These are phyloP conservation scores for Peniophora sp. DNA, from an alignment of 1,284 basidiomycete species.

Conservation along the genomic window DNA sequence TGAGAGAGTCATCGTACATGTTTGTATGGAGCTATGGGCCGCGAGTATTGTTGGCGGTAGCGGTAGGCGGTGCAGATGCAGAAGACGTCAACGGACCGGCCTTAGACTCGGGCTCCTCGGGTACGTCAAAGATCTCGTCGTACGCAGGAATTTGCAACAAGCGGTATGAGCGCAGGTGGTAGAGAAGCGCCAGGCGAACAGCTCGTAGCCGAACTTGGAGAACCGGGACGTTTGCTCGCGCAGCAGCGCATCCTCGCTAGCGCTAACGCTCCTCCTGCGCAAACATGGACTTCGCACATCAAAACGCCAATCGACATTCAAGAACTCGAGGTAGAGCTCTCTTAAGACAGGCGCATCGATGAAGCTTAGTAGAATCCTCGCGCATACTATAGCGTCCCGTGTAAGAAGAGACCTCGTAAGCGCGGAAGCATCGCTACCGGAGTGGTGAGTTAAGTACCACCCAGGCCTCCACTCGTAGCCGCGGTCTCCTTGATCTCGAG, in stretches of 20 bases:
- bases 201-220: background rate
- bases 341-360: slow-evolving; percentile 48
- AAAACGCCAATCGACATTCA: slow-evolving; percentile 55
- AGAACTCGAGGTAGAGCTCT: slow-evolving; percentile 52
- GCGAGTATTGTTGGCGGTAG: slow-evolving; percentile 14
- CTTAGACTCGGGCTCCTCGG: too few relatives aligned
- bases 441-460: slow-evolving; percentile 27
- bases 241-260: background rate
- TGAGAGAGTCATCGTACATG: too few relatives aligned
- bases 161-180: background rate
- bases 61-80: background rate
- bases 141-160: background rate
- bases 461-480: slow-evolving; percentile 4
- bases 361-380: slow-evolving; percentile 54
- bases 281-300: slow-evolving; percentile 13
- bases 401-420: slow-evolving; percentile 46
- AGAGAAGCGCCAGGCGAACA: background rate
- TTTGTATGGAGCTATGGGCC: slow-evolving; percentile 35
- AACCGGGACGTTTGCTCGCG: background rate
- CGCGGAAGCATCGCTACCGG: slow-evolving; percentile 42
- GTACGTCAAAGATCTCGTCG: background rate
- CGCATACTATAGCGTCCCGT: slow-evolving; percentile 51
- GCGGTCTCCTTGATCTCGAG: slow-evolving; percentile 47
- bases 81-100: background rate
- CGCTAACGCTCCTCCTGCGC: slow-evolving; percentile 12